phyloP scores from a whole-genome alignment of 2,329 filamentous ascomycete species.

The Xylaria sp. region DNA sequence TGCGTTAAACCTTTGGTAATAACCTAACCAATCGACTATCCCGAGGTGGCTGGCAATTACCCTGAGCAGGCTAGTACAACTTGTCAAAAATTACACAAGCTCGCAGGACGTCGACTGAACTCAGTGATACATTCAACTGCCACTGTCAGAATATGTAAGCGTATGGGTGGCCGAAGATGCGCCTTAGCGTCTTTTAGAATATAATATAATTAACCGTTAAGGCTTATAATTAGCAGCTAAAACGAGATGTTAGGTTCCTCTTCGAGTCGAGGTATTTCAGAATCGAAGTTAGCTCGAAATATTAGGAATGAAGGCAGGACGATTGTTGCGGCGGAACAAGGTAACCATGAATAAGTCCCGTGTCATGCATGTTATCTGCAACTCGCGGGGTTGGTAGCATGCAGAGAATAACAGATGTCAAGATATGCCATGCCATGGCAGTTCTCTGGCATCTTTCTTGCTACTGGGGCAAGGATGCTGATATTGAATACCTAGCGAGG shows the following conservation, averaged over 20 bases:
- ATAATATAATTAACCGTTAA: no score
- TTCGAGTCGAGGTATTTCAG: neutral
- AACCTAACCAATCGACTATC: neutral
- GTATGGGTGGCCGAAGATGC: no score
- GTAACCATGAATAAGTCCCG: neutral
- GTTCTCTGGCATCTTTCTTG: neutral
- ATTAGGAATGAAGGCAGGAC: neutral
- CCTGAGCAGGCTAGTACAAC: neutral
- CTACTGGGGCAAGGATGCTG: neutral
- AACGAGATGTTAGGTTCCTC: neutral
- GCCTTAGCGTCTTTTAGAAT: no score
- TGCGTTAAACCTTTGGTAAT: neutral
- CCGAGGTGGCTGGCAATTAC: neutral
- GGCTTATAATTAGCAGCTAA: no score
- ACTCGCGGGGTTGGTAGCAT: no score
- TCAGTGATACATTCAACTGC: no score
- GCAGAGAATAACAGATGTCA: no score
- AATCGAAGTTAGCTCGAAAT: neutral
- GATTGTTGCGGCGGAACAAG: neutral
- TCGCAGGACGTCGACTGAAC: no score
- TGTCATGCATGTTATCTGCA: no score
- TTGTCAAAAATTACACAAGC: no score
- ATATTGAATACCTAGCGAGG: neutral
- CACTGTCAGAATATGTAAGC: no score
- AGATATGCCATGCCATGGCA: neutral